phyloP scores from a whole-genome alignment of 2,329 filamentous ascomycete genomes.

The Pyrenochaeta sp. region DNA sequence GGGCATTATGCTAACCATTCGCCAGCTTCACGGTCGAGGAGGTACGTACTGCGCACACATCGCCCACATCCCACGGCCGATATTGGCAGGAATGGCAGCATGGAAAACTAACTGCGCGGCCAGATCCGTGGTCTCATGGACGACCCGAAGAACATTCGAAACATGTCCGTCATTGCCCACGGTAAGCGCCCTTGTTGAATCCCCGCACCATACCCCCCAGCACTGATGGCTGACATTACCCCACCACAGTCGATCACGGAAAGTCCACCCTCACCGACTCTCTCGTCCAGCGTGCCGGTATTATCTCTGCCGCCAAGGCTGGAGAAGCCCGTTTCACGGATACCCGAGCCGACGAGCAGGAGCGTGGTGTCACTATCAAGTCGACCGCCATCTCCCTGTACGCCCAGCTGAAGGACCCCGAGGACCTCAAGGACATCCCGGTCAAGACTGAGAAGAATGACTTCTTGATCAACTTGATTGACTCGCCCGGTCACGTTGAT shows the following conservation, averaged over 20 bases:
- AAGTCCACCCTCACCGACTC: constrained; percentile 99
- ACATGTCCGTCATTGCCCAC: constrained; percentile 99
- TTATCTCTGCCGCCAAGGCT: constrained; percentile 97
- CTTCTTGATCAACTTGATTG: constrained; percentile 99
- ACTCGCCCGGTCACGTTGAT: constrained; percentile 99
- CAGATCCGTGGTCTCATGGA: constrained; percentile 81
- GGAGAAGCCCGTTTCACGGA: constrained; percentile 96
- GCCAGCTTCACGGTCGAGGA: constrained; percentile 96
- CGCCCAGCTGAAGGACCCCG: constrained; percentile 78
- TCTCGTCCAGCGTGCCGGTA: constrained; percentile 98
- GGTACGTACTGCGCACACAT: constrained; percentile 58
- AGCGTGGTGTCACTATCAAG: constrained; percentile 99
- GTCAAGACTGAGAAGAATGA: constrained; percentile 90
- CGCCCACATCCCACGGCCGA: constrained; percentile 25
- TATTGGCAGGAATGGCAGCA: constrained; percentile 13
- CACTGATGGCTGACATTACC: constrained; percentile 33
- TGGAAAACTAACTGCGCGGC: constrained; percentile 38
- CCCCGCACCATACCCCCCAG: constrained; percentile 20
- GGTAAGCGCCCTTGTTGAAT: constrained; percentile 58
- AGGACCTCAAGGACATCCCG: constrained; percentile 94
- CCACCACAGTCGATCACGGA: constrained; percentile 85
- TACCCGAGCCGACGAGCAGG: constrained; percentile 96
- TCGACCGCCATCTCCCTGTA: constrained; percentile 99
- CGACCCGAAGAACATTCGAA: constrained; percentile 79
- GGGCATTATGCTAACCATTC: constrained; percentile 59